phyloP scores from a whole-genome alignment of 1,284 basidiomycete species.

The Coriolopsis trogii region DNA sequence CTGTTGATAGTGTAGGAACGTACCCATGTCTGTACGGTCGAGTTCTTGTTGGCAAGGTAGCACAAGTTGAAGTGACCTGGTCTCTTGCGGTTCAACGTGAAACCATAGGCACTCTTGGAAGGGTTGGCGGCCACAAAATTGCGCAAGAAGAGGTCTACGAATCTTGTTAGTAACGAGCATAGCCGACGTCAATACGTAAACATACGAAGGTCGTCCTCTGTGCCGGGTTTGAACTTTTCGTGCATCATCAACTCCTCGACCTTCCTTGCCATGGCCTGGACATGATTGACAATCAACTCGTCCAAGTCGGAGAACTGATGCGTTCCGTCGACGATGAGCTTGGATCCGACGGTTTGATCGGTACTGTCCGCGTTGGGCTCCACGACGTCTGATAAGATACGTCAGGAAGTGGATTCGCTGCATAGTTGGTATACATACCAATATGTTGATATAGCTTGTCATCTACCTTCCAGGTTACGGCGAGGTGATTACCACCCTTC shows the following conservation, averaged over 20 bases:
- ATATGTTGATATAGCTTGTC: slow-evolving; percentile 97
- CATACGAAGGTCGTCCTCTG: slow-evolving; percentile 90
- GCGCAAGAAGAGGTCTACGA: slow-evolving; percentile 82
- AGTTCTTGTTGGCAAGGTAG: slow-evolving; percentile 92
- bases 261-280: slow-evolving; percentile 92
- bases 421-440: slow-evolving; percentile 46
- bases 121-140: slow-evolving; percentile 94
- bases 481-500: slow-evolving; percentile 91
- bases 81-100: slow-evolving; percentile 86
- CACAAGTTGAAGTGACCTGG: slow-evolving; percentile 94
- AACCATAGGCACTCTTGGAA: slow-evolving; percentile 94
- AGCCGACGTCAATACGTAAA: slow-evolving; percentile 21
- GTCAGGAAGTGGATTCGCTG: background rate
- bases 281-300: slow-evolving; percentile 96
- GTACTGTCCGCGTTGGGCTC: slow-evolving; percentile 80
- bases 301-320: slow-evolving; percentile 95
- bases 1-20: slow-evolving; percentile 31
- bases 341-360: slow-evolving; percentile 70
- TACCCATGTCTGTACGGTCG: slow-evolving; percentile 93
- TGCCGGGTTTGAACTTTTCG: slow-evolving; percentile 92
- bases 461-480: slow-evolving; percentile 99
- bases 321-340: slow-evolving; percentile 80
- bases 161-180: slow-evolving; percentile 3
- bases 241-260: slow-evolving; percentile 96
- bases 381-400: slow-evolving; percentile 67